These are phyloP conservation scores for Neonectria ditissima DNA, from an alignment of 2,329 filamentous ascomycete genomes.

Conservation along the genomic window DNA sequence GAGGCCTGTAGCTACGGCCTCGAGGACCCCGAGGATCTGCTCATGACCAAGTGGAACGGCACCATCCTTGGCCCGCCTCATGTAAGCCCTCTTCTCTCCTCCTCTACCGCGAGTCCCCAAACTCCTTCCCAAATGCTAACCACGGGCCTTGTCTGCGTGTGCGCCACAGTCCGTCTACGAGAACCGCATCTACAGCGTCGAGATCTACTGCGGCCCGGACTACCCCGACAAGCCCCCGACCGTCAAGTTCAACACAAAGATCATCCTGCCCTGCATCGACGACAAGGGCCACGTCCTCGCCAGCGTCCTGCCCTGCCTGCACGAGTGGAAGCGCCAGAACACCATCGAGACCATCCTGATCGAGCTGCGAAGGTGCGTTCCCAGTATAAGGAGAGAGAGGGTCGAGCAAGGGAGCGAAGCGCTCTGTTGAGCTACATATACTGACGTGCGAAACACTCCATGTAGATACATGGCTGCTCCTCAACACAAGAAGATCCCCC, in stretches of 20 bases:
- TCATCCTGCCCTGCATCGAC: constrained; percentile 97
- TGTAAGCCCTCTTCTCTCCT: no score
- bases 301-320: constrained; percentile 83
- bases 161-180: constrained; percentile 84
- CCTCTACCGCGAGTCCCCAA: no score
- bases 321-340: constrained; percentile 91
- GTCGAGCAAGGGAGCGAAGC: neutral
- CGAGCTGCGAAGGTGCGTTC: constrained; percentile 78
- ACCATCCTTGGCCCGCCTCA: constrained; percentile 97
- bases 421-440: neutral
- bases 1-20: constrained; percentile 98
- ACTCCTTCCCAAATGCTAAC: constrained; percentile 25
- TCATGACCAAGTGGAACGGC: constrained; percentile 99
- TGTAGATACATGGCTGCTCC: constrained; percentile 91
- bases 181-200: constrained; percentile 98
- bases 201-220: constrained; percentile 90
- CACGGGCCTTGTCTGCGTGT: constrained; percentile 12
- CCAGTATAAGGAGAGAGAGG: neutral
- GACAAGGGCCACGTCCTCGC: constrained; percentile 87
- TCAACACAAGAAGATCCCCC: constrained; percentile 92
- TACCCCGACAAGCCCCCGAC: constrained; percentile 92
- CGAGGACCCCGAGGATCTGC: constrained; percentile 90
- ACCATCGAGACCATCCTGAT: constrained; percentile 96
- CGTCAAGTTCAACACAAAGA: constrained; percentile 91
- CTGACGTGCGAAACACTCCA: neutral